Evolutionary conservation across 2,329 filamentous ascomycete genomes (phyloP).

Genomic region (Talaromyces sp.): DNA sequence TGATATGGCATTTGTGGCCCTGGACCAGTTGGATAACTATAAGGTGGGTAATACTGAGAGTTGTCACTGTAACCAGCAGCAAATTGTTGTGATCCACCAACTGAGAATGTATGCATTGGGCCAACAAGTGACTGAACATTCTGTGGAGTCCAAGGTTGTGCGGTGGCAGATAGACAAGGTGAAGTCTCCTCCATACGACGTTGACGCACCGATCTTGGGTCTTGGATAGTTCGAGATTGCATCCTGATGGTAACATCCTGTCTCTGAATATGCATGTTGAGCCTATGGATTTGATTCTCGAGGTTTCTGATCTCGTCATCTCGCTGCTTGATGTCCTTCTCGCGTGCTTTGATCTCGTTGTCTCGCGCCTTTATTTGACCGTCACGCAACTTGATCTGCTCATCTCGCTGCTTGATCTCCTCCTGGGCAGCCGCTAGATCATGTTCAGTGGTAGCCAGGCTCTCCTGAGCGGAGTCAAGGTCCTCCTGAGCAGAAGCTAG

Average conservation of each 20-base stretch:
- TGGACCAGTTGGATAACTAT: neutral
- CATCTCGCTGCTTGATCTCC: neutral
- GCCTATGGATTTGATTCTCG: conserved; percentile 20
- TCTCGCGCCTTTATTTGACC: neutral
- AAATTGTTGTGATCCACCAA: neutral
- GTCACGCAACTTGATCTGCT: neutral
- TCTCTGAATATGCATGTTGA: conserved; percentile 25
- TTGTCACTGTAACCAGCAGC: neutral
- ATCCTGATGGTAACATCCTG: conserved; percentile 29
- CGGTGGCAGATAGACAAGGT: conserved; percentile 17
- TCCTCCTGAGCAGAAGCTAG: conserved; percentile 13
- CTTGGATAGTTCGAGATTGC: conserved; percentile 31
- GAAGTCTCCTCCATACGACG: neutral
- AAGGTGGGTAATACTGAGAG: neutral
- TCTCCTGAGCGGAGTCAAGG: conserved; percentile 7
- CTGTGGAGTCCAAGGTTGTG: conserved; percentile 1
- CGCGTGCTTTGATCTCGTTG: neutral
- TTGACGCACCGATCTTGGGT: conserved; percentile 23
- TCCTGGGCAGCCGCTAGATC: conserved; percentile 6
- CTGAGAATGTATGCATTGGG: neutral
- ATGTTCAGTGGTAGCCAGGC: conserved; percentile 3
- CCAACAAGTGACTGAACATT: neutral
- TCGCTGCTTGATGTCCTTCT: neutral
- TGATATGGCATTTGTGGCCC: neutral
- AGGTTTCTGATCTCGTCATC: conserved; percentile 14